Evolutionary conservation across 805 yeast species (phyloP).

Genomic region (Zygotorulaspora sp.): DNA sequence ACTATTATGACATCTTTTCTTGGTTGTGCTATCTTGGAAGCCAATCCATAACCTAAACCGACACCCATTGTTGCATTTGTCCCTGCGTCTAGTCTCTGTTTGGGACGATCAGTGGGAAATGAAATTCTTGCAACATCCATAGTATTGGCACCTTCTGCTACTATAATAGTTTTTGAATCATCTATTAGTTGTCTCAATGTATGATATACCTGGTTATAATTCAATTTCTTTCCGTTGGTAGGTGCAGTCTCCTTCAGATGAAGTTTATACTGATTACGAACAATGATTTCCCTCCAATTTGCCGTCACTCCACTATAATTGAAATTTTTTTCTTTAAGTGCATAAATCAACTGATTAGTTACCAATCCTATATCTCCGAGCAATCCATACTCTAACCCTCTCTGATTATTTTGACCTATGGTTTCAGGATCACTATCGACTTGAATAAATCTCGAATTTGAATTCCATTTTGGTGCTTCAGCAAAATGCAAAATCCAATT

Average conservation of each 20-base stretch:
- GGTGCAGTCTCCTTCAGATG: slow-evolving; percentile 32
- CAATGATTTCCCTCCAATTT: slow-evolving; percentile 14
- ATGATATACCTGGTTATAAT: slow-evolving; percentile 53
- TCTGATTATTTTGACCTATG: slow-evolving; percentile 43
- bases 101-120: slow-evolving; percentile 50
- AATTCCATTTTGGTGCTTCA: slow-evolving; percentile 47
- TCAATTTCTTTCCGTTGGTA: slow-evolving; percentile 30
- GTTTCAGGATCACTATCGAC: slow-evolving; percentile 53
- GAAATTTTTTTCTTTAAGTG: slow-evolving; percentile 18
- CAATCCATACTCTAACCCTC: slow-evolving; percentile 40
- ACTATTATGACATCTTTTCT: slow-evolving; percentile 48
- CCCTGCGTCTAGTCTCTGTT: slow-evolving; percentile 62
- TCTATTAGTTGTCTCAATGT: slow-evolving; percentile 41
- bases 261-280: slow-evolving; percentile 24
- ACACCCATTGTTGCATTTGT: slow-evolving; percentile 78
- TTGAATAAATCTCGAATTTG: slow-evolving; percentile 49
- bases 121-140: slow-evolving; percentile 67
- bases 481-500: slow-evolving; percentile 75
- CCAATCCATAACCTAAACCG: slow-evolving; percentile 66
- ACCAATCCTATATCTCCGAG: slow-evolving; percentile 51
- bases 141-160: slow-evolving; percentile 73
- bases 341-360: slow-evolving; percentile 34
- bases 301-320: slow-evolving; percentile 12
- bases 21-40: slow-evolving; percentile 49
- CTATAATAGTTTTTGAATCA: slow-evolving; percentile 38